Evolutionary conservation across 306 rosid species (phyloP).

Genomic region (Begonia peltatifolia): DNA sequence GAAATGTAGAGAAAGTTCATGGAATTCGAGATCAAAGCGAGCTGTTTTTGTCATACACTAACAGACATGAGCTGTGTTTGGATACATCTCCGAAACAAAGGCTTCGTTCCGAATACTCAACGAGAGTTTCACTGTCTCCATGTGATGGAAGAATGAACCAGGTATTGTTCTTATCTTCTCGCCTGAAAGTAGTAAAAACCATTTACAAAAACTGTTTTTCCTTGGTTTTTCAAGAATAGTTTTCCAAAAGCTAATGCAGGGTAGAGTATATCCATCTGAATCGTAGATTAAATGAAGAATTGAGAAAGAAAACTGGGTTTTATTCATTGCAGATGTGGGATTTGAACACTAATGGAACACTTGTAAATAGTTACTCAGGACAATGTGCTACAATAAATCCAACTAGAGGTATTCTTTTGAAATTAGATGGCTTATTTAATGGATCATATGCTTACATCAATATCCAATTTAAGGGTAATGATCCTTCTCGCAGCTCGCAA

Average conservation of each 20-base stretch:
- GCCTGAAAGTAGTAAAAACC: too few relatives aligned
- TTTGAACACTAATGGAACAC: constrained; percentile 48
- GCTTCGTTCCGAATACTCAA: constrained; percentile 44
- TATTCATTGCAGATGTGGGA: constrained; percentile 54
- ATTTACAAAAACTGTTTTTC: too few relatives aligned
- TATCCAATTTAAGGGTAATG: constrained; percentile 1
- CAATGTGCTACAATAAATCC: constrained; percentile 53
- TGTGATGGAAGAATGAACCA: constrained; percentile 61
- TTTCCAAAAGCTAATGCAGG: too few relatives aligned
- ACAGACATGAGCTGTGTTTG: constrained; percentile 40
- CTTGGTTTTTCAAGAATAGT: too few relatives aligned
- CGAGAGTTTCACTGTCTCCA: constrained; percentile 54
- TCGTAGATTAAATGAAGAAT: too few relatives aligned
- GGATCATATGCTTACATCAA: not conserved
- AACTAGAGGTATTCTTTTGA: constrained; percentile 24
- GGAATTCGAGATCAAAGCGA: constrained; percentile 41
- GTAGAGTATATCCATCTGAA: too few relatives aligned
- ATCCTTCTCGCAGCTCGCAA: constrained; percentile 29
- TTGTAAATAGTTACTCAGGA: constrained; percentile 63
- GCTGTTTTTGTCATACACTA: constrained; percentile 38
- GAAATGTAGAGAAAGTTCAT: constrained; percentile 30
- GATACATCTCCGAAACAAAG: constrained; percentile 53
- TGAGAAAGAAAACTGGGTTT: too few relatives aligned
- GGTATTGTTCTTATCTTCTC: constrained; percentile 21
- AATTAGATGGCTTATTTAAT: too few relatives aligned